These are phyloP conservation scores for Eleusine indica DNA, from an alignment of 176 grass and related monocot genomes.

Conservation along the genomic window DNA sequence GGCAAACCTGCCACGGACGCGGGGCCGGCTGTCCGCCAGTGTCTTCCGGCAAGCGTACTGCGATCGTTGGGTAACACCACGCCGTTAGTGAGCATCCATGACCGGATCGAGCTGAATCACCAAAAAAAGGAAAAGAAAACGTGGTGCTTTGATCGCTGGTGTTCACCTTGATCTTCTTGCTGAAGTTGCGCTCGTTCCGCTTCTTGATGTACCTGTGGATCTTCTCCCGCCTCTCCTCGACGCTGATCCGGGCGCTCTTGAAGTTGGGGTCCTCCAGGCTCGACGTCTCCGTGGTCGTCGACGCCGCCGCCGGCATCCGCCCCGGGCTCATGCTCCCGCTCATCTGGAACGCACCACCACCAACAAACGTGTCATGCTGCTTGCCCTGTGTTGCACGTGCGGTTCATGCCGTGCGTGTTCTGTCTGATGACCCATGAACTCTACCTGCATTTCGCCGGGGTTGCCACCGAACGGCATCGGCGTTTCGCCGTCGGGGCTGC, in stretches of 20 bases:
- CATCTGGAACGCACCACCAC: constrained; percentile 45
- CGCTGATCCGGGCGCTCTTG: constrained; percentile 64
- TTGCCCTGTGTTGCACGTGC: neutral
- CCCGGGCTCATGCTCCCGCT: constrained; percentile 41
- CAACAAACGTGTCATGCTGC: constrained; percentile 38
- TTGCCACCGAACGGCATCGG: constrained; percentile 42
- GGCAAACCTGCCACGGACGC: constrained; percentile 89
- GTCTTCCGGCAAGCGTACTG: constrained; percentile 99
- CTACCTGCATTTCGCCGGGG: constrained; percentile 78
- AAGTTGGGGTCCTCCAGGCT: constrained; percentile 62
- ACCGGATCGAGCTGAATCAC: neutral
- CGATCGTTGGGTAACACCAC: neutral
- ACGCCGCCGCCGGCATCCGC: constrained; percentile 12
- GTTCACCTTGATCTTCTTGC: constrained; percentile 97
- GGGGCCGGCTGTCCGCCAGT: constrained; percentile 87
- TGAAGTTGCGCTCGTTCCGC: constrained; percentile 94
- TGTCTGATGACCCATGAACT: neutral
- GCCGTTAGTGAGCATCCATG: constrained; percentile 12
- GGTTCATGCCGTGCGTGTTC: neutral
- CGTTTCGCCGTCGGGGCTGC: constrained; percentile 36
- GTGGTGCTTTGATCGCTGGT: neutral
- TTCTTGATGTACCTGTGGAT: constrained; percentile 98
- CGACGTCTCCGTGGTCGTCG: constrained; percentile 43
- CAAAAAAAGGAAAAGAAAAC: neutral
- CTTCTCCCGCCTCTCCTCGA: constrained; percentile 88